Base-by-base conservation (phyloP, 2,329 filamentous ascomycete species). In the Eurotiales sp. region DNA sequence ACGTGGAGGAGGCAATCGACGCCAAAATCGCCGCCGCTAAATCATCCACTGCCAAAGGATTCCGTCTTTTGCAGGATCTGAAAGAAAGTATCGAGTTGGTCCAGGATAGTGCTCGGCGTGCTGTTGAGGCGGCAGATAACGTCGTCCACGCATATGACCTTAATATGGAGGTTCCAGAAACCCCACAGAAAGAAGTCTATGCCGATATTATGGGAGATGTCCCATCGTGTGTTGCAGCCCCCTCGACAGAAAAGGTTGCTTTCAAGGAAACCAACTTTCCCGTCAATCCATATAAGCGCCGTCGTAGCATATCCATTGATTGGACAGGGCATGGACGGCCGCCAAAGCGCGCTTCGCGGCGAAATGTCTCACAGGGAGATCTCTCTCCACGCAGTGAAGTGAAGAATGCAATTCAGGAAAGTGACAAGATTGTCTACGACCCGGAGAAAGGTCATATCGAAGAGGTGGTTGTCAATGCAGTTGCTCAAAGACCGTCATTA, bases 141-240 rank as follows among this genome's bases (percentile, higher is more conserved):
- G 84, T 88, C 15, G 85, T 88, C 8, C 84, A 88, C 66, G 85
- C 85, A 11, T 87, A 87, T 59, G 85, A 88, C 61, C 80, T 88
- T 67, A 85, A 88, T 61, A 86, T 88, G 83, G 81, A 85, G 59
- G 77, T 88, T 37, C 85, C 85, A n/a, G 82, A 85, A 56, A 82
- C 79, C 11, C 81, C 80, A 7, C 66, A 74, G 40, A 71, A 72
- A 30, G 72, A 69, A 21, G 51, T 63, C 14, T 69, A 72, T 8
- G 64, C 64, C 37, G 68, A 71, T 5, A 61, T 64, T 17, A 58
- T 67, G 15, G 61, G 63, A 14, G 56, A 60, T 8, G 56, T 60
- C 8, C 58, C 58, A 14, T 61, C 60, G 30, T 56, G 59, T 11
- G 51, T 59, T 23, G 56, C 59, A 12, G 51, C 52, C 8, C 51